A percentile compares a stretch with the other conserved stretches of the same genome.
These are phyloP conservation scores for Yamadazyma blattariae DNA, from an alignment of 1,139 yeast genomes.

Conservation along the genomic window DNA sequence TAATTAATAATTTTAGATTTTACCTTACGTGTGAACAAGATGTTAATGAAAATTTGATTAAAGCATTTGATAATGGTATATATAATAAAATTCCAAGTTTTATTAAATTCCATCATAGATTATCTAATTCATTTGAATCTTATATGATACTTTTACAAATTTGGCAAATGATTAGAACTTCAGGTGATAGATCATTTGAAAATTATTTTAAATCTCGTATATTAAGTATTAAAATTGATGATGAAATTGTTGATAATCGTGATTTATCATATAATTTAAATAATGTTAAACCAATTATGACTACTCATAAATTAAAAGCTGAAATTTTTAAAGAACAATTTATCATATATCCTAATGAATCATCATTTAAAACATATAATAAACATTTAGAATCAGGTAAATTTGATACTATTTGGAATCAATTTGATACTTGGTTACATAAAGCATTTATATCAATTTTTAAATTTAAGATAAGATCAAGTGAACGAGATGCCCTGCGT, in stretches of 20 bases:
- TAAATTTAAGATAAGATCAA: conserved; percentile 17
- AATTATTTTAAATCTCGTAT: conserved; percentile 22
- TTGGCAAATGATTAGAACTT: conserved; percentile 33
- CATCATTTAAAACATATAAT: conserved; percentile 21
- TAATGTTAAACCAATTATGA: conserved; percentile 17
- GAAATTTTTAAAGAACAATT: conserved; percentile 26
- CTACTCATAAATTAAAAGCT: conserved; percentile 16
- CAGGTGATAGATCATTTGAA: conserved; percentile 31
- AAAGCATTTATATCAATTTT: conserved; percentile 24
- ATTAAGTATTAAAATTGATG: conserved; percentile 9
- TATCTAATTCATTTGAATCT: conserved; percentile 38
- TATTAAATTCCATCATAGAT: conserved; percentile 45
- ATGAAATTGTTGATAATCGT: conserved; percentile 39
- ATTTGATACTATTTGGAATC: conserved; percentile 5
- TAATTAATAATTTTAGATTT: conserved; percentile 36
- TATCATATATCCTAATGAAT: conserved; percentile 16
- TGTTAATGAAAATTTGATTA: conserved; percentile 40
- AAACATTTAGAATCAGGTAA: conserved; percentile 19
- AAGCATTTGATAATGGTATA: conserved; percentile 53
- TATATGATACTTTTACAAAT: conserved; percentile 31
- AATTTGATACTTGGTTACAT: conserved; percentile 22
- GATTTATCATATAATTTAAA: conserved; percentile 49
- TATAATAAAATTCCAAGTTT: conserved; percentile 65
- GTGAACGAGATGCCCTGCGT: conserved; percentile 25
- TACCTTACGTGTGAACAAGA: conserved; percentile 55